phyloP scores from a whole-genome alignment of 2,329 filamentous ascomycete species.

The Talaromyces atroroseus region DNA sequence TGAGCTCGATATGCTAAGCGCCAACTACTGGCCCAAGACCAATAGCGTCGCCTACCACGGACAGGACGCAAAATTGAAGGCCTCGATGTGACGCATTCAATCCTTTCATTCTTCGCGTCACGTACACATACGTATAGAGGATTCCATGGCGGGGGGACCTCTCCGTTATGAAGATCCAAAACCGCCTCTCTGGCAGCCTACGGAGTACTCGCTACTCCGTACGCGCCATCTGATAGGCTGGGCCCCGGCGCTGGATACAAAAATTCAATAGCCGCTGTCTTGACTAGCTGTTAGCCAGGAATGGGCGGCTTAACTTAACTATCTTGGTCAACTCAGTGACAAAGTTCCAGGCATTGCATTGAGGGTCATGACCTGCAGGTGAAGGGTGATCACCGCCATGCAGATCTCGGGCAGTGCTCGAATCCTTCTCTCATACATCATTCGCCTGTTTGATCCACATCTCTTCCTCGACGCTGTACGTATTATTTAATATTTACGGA shows the following conservation, averaged over 20 bases:
- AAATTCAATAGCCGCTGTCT: not conserved
- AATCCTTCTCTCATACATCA: slow-evolving; percentile 10
- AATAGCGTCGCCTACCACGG: slow-evolving; percentile 1
- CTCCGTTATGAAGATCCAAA: slow-evolving; percentile 15
- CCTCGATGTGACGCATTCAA: slow-evolving; percentile 3
- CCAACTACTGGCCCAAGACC: not conserved
- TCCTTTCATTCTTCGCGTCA: slow-evolving; percentile 7
- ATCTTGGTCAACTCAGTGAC: not conserved
- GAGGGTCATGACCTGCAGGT: slow-evolving; percentile 16
- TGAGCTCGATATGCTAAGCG: too few species aligned
- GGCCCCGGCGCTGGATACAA: not conserved
- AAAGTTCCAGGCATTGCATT: slow-evolving; percentile 9
- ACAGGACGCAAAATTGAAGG: not conserved
- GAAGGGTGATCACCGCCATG: slow-evolving; percentile 15
- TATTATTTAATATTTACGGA: not conserved
- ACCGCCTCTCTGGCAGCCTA: too few species aligned
- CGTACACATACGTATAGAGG: not conserved
- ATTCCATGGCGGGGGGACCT: slow-evolving; percentile 10
- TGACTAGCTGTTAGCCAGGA: not conserved
- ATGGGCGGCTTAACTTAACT: not conserved
- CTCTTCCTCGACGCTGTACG: slow-evolving; percentile 3
- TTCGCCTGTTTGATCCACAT: slow-evolving; percentile 15
- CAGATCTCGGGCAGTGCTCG: slow-evolving; percentile 13
- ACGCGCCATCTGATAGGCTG: not conserved
- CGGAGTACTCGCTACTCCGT: not conserved